Evolutionary conservation across 2,329 filamentous ascomycete species (phyloP).

Genomic region (Aspergillus proliferans): DNA sequence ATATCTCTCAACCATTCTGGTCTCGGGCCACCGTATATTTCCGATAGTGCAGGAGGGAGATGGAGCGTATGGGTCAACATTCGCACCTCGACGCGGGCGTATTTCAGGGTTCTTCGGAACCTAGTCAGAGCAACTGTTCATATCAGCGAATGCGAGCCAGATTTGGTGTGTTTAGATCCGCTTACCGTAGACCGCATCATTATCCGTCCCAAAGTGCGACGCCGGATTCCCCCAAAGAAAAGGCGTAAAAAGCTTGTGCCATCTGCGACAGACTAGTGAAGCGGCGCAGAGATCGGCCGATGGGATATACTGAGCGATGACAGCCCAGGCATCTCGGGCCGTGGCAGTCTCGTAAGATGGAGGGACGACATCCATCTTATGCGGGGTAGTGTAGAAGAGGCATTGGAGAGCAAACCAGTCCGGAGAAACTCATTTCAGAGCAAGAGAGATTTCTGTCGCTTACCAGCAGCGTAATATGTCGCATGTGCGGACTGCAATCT

Average conservation of each 20-base stretch:
- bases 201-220: slow-evolving; percentile 55
- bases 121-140: slow-evolving; percentile 50
- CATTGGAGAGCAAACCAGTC: neutral
- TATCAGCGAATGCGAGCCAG: neutral
- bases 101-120: slow-evolving; percentile 52
- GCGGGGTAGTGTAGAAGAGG: neutral
- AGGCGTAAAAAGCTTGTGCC: slow-evolving; percentile 54
- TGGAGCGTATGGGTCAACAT: slow-evolving; percentile 57
- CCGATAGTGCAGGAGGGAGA: slow-evolving; percentile 54
- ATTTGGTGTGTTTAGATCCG: neutral
- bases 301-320: slow-evolving; percentile 52
- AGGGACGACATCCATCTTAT: slow-evolving; percentile 50
- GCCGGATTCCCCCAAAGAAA: slow-evolving; percentile 59
- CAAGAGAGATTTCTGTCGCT: neutral
- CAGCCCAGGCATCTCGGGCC: slow-evolving; percentile 48
- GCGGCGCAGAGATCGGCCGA: slow-evolving; percentile 52
- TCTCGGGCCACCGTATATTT: slow-evolving; percentile 55
- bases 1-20: slow-evolving; percentile 55
- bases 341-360: slow-evolving; percentile 57
- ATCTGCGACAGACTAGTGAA: slow-evolving; percentile 51
- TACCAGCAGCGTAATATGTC: too few relatives aligned
- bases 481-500: neutral
- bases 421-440: slow-evolving; percentile 1
- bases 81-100: slow-evolving; percentile 48
- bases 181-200: slow-evolving; percentile 54